Conservation (phyloP, 768 basidiomycete species). For the Boletus pseudo-olivaceus region DNA sequence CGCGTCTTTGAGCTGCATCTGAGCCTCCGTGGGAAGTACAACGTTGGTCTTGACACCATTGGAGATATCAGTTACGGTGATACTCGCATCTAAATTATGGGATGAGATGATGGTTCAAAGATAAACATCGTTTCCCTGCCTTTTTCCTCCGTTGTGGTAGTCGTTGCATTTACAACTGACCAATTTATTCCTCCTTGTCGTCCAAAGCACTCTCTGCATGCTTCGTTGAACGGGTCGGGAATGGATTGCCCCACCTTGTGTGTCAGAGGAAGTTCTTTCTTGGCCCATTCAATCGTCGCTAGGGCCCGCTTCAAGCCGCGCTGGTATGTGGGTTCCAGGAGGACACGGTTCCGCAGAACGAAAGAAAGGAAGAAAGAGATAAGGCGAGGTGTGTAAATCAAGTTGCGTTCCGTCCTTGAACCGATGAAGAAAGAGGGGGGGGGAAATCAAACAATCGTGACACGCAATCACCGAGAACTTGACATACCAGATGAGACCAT, state of each 20-base stretch:
- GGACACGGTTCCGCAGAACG: constrained; percentile 51
- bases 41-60: constrained; percentile 13
- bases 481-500: constrained; percentile 67
- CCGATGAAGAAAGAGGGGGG: background rate
- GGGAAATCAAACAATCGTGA: background rate
- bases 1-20: constrained; percentile 26
- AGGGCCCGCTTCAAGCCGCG: constrained; percentile 46
- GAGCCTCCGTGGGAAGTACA: constrained; percentile 22
- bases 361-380: constrained; percentile 59
- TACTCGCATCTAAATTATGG: constrained; percentile 5
- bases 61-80: constrained; percentile 16
- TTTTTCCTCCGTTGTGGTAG: constrained; percentile 5
- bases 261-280: constrained; percentile 42
- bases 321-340: constrained; percentile 47
- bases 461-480: background rate
- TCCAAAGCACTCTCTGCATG: constrained; percentile 50
- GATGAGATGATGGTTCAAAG: constrained; percentile 7
- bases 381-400: constrained; percentile 50
- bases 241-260: constrained; percentile 36
- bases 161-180: constrained; percentile 9
- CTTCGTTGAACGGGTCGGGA: constrained; percentile 46
- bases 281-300: constrained; percentile 38
- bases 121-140: background rate
- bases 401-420: constrained; percentile 45
- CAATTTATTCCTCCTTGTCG: constrained; percentile 40